Evolutionary conservation across 2,329 filamentous ascomycete species (phyloP), one percentile per base, ranked within the genome.

Genomic region (Thelonectria blattea): DNA sequence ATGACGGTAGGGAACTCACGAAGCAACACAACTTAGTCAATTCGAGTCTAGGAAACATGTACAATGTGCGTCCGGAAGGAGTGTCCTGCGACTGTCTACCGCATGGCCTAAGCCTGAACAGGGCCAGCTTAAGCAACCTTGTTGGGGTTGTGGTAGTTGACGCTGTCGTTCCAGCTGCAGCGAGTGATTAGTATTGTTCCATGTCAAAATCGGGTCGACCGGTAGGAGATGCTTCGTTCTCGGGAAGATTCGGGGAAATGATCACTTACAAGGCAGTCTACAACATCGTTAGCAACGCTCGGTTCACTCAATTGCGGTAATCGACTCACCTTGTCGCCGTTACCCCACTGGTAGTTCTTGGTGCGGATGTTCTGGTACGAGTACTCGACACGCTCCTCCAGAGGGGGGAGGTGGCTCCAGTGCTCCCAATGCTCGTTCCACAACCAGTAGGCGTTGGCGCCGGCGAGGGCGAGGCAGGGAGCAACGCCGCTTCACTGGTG

Each of bases 371-470:
- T 99, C 87, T 96, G 92, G 88, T 96, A 99, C 62, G 93, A 83
- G 81, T 98, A 99, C 84, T 98, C 92, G 73, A 85, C 81, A 75
- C 91, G 90, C 83, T 99, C 95, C 84, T 96, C 92, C 70, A 94
- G 84, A 68, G 95, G 91, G 62, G 91, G 87, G 79, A 91, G 81
- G 82, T 98, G 94, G 54, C 79, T 81, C 87, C 90, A 92, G 85
- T 99, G 95, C 81, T 96, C 91, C 94, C 94, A 98, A 81, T 99
- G 95, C 83, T 96, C 92, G 73, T 87, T 88, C 92, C 93, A 99
- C 65, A 97, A 88, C 75, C 89, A 88, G 78, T 91, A 97, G 72
- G 93, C 93, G 79, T 99, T 99, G 80, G 88, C 82, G 68, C 80
- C 77, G 62, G 90, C 88, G 68, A 93, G 81, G 69, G 89, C 80